These are phyloP conservation scores for Nannochloris sp. DNA, from an alignment of 139 green algal genomes.

Conservation along the genomic window DNA sequence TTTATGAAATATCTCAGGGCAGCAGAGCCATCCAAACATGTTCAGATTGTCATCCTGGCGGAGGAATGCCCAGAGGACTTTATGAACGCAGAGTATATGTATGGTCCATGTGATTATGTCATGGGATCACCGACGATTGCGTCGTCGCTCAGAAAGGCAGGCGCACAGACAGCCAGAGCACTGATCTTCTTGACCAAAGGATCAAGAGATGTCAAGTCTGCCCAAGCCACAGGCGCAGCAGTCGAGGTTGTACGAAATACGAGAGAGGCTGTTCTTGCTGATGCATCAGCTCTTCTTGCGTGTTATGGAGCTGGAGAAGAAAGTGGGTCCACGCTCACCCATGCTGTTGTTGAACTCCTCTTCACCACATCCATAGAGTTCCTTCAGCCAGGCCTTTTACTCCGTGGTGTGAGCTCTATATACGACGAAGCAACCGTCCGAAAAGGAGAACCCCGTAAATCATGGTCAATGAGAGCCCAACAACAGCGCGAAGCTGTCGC, in stretches of 20 bases:
- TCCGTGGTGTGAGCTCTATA: slow-evolving; percentile 39
- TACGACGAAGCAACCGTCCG: slow-evolving; percentile 12
- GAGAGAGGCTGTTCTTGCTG: slow-evolving; percentile 50
- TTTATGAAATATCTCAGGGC: slow-evolving; percentile 42
- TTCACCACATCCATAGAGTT: slow-evolving; percentile 63
- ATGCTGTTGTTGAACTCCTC: slow-evolving; percentile 67
- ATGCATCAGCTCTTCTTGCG: slow-evolving; percentile 58
- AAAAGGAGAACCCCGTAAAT: slow-evolving; percentile 31
- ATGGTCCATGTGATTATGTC: slow-evolving; percentile 27
- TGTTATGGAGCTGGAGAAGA: slow-evolving; percentile 55
- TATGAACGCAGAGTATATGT: not conserved
- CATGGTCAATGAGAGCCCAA: slow-evolving; percentile 41
- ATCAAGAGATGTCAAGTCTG: slow-evolving; percentile 24
- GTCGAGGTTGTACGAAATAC: slow-evolving; percentile 14
- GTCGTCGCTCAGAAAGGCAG: slow-evolving; percentile 25
- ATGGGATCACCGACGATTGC: slow-evolving; percentile 39
- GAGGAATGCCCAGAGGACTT: slow-evolving; percentile 14
- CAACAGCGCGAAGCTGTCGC: slow-evolving; percentile 42
- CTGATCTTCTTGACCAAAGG: slow-evolving; percentile 33
- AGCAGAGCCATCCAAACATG: slow-evolving; percentile 9
- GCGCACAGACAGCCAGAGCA: slow-evolving; percentile 20
- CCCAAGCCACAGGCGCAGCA: slow-evolving; percentile 21
- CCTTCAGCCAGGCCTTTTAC: slow-evolving; percentile 70
- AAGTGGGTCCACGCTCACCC: slow-evolving; percentile 24
- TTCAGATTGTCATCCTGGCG: slow-evolving; percentile 45